phyloP scores from a whole-genome alignment of 2,329 filamentous ascomycete genomes.

The Nannizziopsis arthrosporioides region DNA sequence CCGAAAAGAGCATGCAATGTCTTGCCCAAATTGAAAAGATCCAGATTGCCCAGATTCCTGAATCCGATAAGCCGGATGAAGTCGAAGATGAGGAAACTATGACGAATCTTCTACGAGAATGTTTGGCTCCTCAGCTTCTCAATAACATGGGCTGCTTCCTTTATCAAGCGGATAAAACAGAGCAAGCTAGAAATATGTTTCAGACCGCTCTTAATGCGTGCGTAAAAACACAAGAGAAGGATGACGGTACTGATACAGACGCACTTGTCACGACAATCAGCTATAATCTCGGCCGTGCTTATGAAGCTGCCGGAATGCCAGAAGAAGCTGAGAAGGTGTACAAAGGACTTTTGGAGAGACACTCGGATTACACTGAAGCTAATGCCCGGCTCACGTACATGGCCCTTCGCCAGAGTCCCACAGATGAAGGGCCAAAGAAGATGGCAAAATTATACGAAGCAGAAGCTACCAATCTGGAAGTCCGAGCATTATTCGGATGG shows the following conservation, averaged over 20 bases:
- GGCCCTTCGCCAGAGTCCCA: slow-evolving; percentile 65
- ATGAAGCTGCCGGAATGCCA: slow-evolving; percentile 69
- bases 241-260: slow-evolving; percentile 70
- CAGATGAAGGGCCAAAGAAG: slow-evolving; percentile 74
- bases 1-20: slow-evolving; percentile 86
- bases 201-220: slow-evolving; percentile 85
- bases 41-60: slow-evolving; percentile 65
- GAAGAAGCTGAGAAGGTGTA: slow-evolving; percentile 84
- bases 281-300: slow-evolving; percentile 88
- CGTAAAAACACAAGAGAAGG: slow-evolving; percentile 64
- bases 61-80: slow-evolving; percentile 53
- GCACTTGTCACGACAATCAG: slow-evolving; percentile 90
- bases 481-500: slow-evolving; percentile 89
- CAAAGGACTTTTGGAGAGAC: slow-evolving; percentile 69
- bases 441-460: slow-evolving; percentile 77
- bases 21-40: slow-evolving; percentile 85
- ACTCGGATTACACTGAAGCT: slow-evolving; percentile 87
- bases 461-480: slow-evolving; percentile 75
- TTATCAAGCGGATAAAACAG: slow-evolving; percentile 73
- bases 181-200: slow-evolving; percentile 72
- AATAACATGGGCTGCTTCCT: slow-evolving; percentile 98
- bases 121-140: slow-evolving; percentile 75
- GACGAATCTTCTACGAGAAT: slow-evolving; percentile 54
- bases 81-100: slow-evolving; percentile 49
- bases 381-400: slow-evolving; percentile 83